These are phyloP conservation scores for Thielaviopsis populi DNA, from an alignment of 2,329 filamentous ascomycete genomes.

Conservation along the genomic window DNA sequence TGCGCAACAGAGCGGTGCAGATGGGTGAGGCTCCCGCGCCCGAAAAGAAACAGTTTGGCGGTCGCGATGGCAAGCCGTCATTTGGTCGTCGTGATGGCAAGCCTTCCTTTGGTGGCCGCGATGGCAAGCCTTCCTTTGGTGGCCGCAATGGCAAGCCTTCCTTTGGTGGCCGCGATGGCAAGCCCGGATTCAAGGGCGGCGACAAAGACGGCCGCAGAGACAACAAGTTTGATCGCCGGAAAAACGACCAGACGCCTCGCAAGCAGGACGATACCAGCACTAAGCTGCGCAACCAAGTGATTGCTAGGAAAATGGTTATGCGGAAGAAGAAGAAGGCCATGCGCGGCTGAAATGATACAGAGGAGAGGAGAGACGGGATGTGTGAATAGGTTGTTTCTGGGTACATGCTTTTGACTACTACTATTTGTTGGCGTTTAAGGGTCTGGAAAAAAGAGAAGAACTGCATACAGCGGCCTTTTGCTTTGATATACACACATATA, in stretches of 20 bases:
- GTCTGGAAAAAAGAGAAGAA: slow-evolving; percentile 17
- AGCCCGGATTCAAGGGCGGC: not conserved
- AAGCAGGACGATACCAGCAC: slow-evolving; percentile 26
- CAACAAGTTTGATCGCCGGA: slow-evolving; percentile 9
- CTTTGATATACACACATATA: slow-evolving; percentile 6
- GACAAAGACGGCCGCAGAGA: slow-evolving; percentile 17
- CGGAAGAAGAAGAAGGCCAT: slow-evolving; percentile 15
- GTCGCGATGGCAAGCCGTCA: too few relatives aligned
- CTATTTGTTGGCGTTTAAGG: slow-evolving; percentile 15
- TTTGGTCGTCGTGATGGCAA: not conserved
- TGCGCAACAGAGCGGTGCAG: slow-evolving; percentile 6
- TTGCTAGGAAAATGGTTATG: slow-evolving; percentile 17
- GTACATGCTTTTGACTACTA: not conserved
- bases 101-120: too few relatives aligned
- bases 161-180: not conserved
- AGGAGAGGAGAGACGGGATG: not conserved
- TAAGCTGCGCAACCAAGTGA: slow-evolving; percentile 14
- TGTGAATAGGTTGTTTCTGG: slow-evolving; percentile 1
- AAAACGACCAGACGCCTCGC: slow-evolving; percentile 20
- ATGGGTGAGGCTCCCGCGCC: not conserved
- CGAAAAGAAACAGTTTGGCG: not conserved
- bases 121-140: too few relatives aligned
- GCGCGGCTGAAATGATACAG: not conserved
- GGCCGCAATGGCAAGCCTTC: too few relatives aligned
- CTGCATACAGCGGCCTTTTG: slow-evolving; percentile 12